Evolutionary conservation across 441 rosid genomes (phyloP), one percentile per base, ranked within the genome.

Genomic region (Adansonia gregorii): DNA sequence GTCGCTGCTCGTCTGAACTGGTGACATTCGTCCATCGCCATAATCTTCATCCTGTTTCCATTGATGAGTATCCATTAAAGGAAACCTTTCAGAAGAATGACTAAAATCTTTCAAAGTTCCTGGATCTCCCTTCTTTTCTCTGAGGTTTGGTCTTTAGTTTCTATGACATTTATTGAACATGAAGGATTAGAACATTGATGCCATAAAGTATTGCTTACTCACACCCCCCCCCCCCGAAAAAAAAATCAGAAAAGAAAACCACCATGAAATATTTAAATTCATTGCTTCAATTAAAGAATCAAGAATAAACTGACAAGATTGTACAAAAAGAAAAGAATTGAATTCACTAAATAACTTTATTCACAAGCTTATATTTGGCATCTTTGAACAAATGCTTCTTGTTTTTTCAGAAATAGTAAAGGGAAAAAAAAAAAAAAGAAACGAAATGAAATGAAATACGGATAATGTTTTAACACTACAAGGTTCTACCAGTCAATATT

Each of bases 101-200:
- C 31, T 31, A 31, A 31, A 31, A 31, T 31, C 39, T 3, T 59
- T 10, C 10, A 24, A 31, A 22, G 3, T 22, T 59, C 64, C 64
- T 59, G 64, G 2, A 59, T 20, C 59, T 49, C 20, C 12, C 45
- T 27, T 49, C 20, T 70, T 14, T 49, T 70, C 45, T 49, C 6
- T 27, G 22, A 51, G 43, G 41, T 51, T 15, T 49, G 39, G n/a
- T 49, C 10, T 14, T 7, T 22, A 24, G 43, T 49, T 49, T 49
- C 43, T 14, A 4, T 49, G 41, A 69, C 24, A 69, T 69, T 49
- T 69, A 24, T 69, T 49, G 43, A 69, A 24, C 45, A 69, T 51
- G 22, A 31, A 31, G 35, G 35, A 31, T 31, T 31, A 31, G 35
- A 31, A 31, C 35, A 31, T 31, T 31, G 35, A 31, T 31, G 35